Conservation (phyloP, 2,329 filamentous ascomycete species). For the Sporothrix curviconia region DNA sequence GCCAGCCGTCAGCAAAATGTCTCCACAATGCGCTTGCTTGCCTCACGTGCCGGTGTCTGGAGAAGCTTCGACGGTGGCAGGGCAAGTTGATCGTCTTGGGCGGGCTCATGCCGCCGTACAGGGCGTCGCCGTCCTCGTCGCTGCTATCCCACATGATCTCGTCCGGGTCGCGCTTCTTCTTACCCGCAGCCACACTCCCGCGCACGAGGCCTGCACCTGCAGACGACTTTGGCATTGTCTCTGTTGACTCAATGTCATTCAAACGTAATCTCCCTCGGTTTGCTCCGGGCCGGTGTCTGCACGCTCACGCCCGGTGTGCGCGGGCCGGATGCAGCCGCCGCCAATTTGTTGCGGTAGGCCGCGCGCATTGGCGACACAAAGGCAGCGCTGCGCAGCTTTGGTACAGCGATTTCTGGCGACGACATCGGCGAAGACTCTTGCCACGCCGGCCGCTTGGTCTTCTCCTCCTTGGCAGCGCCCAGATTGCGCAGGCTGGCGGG, state of each 20-base stretch:
- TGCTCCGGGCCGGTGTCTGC: conserved; percentile 60
- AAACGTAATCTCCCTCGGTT: conserved; percentile 40
- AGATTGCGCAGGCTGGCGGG: conserved; percentile 16
- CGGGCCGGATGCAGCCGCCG: conserved; percentile 41
- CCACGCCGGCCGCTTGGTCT: conserved; percentile 30
- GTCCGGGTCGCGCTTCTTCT: conserved; percentile 32
- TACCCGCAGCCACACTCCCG: conserved; percentile 22
- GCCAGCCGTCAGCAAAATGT: conserved; percentile 70
- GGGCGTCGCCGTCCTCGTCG: conserved; percentile 55
- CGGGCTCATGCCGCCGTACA: conserved; percentile 71
- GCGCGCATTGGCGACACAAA: conserved; percentile 66
- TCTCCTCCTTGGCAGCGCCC: conserved; percentile 18
- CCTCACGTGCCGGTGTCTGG: conserved; percentile 72
- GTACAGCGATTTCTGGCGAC: conserved; percentile 71
- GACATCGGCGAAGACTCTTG: conserved; percentile 55
- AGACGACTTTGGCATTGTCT: background rate
- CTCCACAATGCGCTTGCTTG: conserved; percentile 76
- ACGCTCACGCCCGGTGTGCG: conserved; percentile 80
- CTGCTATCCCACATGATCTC: conserved; percentile 70
- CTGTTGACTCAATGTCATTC: conserved; percentile 12
- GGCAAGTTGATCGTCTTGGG: conserved; percentile 86
- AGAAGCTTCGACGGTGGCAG: conserved; percentile 69
- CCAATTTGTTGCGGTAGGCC: conserved; percentile 36
- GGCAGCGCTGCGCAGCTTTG: conserved; percentile 75
- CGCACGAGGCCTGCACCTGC: conserved; percentile 16